Evolutionary conservation across 75 land plant species (phyloP).

Genomic region (Azolla pinnata): DNA sequence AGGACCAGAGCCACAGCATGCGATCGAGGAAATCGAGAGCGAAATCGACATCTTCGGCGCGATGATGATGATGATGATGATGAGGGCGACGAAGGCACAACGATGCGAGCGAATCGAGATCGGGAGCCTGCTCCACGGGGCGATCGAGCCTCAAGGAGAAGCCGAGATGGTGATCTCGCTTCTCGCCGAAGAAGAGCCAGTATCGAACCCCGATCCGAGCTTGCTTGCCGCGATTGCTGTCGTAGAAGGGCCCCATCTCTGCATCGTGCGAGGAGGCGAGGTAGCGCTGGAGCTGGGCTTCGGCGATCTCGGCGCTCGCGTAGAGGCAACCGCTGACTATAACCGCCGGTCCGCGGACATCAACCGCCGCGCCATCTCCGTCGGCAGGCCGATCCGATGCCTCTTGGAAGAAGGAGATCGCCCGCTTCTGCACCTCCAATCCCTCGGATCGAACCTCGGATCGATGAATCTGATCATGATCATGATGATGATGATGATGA

Average conservation of each 20-base stretch:
- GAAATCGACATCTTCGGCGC: not conserved
- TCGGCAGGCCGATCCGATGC: not conserved
- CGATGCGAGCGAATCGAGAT: not conserved
- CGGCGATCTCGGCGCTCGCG: conserved; percentile 11
- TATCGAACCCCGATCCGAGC: conserved; percentile 26
- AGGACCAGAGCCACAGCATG: conserved; percentile 12
- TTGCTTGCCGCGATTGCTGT: not conserved
- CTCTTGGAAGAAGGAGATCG: not conserved
- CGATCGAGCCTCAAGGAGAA: conserved; percentile 20
- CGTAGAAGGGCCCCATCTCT: conserved; percentile 2
- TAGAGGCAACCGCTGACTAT: conserved; percentile 28
- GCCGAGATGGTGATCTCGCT: conserved; percentile 27
- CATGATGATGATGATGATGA: no score
- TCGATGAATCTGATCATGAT: no score
- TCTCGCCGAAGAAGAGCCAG: conserved; percentile 19
- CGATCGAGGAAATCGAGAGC: not conserved
- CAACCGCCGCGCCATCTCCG: conserved; percentile 3
- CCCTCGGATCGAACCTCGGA: not conserved
- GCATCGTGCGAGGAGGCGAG: not conserved
- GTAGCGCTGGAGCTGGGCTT: conserved; percentile 7
- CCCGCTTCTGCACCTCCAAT: not conserved
- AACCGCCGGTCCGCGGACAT: conserved; percentile 6
- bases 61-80: not conserved
- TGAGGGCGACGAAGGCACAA: no score
- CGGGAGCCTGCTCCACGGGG: conserved; percentile 4